Evolutionary conservation across 371 early-diverging fungal species (phyloP).

Genomic region (Smittium mucronatum): DNA sequence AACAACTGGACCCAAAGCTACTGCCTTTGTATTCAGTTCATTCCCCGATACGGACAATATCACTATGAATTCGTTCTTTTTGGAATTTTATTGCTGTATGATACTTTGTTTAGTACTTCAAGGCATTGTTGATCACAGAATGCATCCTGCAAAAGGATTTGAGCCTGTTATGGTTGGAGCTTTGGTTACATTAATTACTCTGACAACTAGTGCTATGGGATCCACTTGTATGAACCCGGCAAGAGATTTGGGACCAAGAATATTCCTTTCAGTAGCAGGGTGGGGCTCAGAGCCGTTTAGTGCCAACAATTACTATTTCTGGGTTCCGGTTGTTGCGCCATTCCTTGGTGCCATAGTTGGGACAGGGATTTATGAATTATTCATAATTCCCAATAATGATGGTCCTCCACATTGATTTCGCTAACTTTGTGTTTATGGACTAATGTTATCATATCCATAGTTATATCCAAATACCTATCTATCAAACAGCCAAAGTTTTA

Average conservation of each 20-base stretch:
- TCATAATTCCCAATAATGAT: slow-evolving; percentile 12
- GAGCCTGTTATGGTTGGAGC: slow-evolving; percentile 45
- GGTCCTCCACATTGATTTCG: too few relatives aligned
- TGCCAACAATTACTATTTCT: slow-evolving; percentile 48
- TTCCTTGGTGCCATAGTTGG: slow-evolving; percentile 49
- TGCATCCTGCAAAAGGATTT: slow-evolving; percentile 41
- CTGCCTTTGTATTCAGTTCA: slow-evolving; percentile 57
- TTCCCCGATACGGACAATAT: slow-evolving; percentile 40
- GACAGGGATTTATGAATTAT: slow-evolving; percentile 8
- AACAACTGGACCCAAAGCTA: slow-evolving; percentile 37
- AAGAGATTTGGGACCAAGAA: slow-evolving; percentile 75
- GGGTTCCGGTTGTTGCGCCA: slow-evolving; percentile 69
- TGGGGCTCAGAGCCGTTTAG: slow-evolving; percentile 62
- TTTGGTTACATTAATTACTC: slow-evolving; percentile 45
- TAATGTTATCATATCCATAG: too few relatives aligned
- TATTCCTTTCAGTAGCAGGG: slow-evolving; percentile 54
- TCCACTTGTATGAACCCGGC: slow-evolving; percentile 77
- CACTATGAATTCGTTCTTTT: slow-evolving; percentile 37
- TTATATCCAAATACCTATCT: too few relatives aligned
- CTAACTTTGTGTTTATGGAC: too few relatives aligned
- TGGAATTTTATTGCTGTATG: slow-evolving; percentile 67
- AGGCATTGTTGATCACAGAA: slow-evolving; percentile 53
- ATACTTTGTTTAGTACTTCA: slow-evolving; percentile 55
- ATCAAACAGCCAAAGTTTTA: too few relatives aligned
- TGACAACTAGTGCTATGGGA: slow-evolving; percentile 53